These are phyloP conservation scores for Clarireedia hainanense DNA, from an alignment of 2,329 filamentous ascomycete genomes.

Conservation along the genomic window DNA sequence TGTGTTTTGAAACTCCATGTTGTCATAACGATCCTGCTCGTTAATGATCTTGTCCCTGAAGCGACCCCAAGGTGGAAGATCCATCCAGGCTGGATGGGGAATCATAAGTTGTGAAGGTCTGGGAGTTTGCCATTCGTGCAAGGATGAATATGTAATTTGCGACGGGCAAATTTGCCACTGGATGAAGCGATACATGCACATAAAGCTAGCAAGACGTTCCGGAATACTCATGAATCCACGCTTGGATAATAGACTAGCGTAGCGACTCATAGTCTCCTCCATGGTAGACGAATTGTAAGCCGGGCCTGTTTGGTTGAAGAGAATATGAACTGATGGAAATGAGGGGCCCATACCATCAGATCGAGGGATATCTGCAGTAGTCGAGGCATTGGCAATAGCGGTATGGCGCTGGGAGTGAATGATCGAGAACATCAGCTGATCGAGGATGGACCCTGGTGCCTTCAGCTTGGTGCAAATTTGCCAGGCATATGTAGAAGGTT, in stretches of 20 bases:
- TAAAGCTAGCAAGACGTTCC: conserved; percentile 26
- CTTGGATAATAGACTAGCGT: conserved; percentile 20
- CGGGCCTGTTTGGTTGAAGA: conserved; percentile 22
- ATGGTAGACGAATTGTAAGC: conserved; percentile 15
- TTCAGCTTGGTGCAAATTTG: conserved; percentile 28
- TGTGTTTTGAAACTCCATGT: conserved; percentile 28
- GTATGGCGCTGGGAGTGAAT: conserved; percentile 25
- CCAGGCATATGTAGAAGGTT: conserved; percentile 26
- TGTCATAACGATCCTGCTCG: conserved; percentile 32
- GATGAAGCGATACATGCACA: conserved; percentile 28
- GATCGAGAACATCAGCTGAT: conserved; percentile 25
- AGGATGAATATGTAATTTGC: conserved; percentile 12
- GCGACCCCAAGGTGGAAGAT: conserved; percentile 29
- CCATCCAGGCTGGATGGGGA: conserved; percentile 28
- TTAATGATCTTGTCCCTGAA: conserved; percentile 31
- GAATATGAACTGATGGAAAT: conserved; percentile 24
- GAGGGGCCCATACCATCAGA: conserved; percentile 18
- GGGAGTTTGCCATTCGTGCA: conserved; percentile 20
- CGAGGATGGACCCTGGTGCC: conserved; percentile 22
- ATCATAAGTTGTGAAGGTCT: conserved; percentile 25
- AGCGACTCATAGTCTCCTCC: conserved; percentile 24
- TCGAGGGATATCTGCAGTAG: conserved; percentile 12
- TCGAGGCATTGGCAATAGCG: conserved; percentile 1
- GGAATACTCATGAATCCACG: conserved; percentile 24
- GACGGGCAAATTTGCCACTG: conserved; percentile 23